Evolutionary conservation across 2,329 filamentous ascomycete genomes (phyloP).

Genomic region (Lasiodiplodia sp.): DNA sequence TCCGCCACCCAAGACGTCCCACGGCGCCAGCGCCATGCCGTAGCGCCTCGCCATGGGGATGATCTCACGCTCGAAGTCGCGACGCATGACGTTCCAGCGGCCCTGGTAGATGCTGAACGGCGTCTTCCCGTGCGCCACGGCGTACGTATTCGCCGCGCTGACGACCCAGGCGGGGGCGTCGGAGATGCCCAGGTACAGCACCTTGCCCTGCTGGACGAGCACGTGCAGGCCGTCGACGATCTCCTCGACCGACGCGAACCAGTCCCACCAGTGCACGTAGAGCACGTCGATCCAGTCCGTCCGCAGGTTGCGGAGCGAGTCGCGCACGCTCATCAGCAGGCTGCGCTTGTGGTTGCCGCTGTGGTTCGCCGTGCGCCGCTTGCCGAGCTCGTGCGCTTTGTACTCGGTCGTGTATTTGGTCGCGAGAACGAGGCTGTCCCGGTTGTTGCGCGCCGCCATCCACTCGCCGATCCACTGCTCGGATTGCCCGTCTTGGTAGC

Average conservation of each 20-base stretch:
- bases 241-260: constrained; percentile 51
- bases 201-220: constrained; percentile 50
- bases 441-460: constrained; percentile 47
- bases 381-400: constrained; percentile 35
- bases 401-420: constrained; percentile 47
- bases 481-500: constrained; percentile 42
- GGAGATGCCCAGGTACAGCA: constrained; percentile 54
- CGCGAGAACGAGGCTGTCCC: constrained; percentile 51
- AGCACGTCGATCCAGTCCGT: constrained; percentile 71
- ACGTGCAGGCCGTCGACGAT: constrained; percentile 53
- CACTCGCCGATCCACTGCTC: constrained; percentile 56
- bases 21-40: constrained; percentile 59
- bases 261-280: constrained; percentile 53
- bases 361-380: constrained; percentile 46
- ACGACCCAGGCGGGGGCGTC: constrained; percentile 54
- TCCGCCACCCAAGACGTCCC: constrained; percentile 58
- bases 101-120: constrained; percentile 52
- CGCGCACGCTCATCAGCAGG: constrained; percentile 48
- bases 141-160: constrained; percentile 41
- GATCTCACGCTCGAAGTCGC: constrained; percentile 56
- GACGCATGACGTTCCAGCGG: constrained; percentile 51
- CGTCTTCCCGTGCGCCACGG: constrained; percentile 48
- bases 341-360: constrained; percentile 51
- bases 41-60: constrained; percentile 53
- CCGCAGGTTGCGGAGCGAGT: constrained; percentile 61